Conservation (phyloP, 2,329 filamentous ascomycete species). For the Ophiognomonia clavigignenti-juglandacearum region DNA sequence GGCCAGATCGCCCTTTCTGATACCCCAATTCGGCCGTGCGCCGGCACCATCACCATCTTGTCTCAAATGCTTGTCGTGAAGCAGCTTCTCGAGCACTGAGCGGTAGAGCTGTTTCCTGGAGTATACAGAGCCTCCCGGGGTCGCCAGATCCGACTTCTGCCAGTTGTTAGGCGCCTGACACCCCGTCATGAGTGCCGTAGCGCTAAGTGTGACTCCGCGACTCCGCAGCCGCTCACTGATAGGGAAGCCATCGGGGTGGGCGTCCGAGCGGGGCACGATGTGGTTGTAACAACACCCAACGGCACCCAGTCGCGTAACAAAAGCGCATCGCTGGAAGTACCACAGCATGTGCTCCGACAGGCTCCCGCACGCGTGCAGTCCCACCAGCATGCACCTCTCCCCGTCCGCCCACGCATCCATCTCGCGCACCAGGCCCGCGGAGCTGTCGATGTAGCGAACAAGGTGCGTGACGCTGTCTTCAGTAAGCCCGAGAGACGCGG, state of each 20-base stretch:
- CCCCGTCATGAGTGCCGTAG: constrained; percentile 29
- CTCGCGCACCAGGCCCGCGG: constrained; percentile 16
- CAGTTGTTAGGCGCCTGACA: constrained; percentile 31
- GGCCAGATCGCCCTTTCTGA: constrained; percentile 24
- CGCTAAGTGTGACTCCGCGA: constrained; percentile 20
- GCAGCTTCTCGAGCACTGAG: constrained; percentile 9
- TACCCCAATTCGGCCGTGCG: constrained; percentile 25
- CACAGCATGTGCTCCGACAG: constrained; percentile 29
- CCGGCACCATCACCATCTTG: constrained; percentile 1
- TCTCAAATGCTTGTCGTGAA: constrained; percentile 21
- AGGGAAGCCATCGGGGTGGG: constrained; percentile 31
- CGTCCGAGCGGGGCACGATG: constrained; percentile 26
- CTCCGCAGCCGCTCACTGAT: constrained; percentile 30
- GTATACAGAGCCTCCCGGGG: constrained; percentile 15
- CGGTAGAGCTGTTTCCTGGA: constrained; percentile 13
- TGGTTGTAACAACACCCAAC: constrained; percentile 31
- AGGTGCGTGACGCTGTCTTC: constrained; percentile 20
- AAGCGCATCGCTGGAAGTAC: constrained; percentile 22
- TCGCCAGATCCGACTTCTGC: constrained; percentile 20
- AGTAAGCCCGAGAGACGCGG: constrained; percentile 20
- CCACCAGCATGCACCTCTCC: constrained; percentile 26
- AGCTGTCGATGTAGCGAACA: constrained; percentile 26
- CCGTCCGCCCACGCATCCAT: constrained; percentile 24
- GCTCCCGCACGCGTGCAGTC: constrained; percentile 28
- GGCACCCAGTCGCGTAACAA: constrained; percentile 21